Evolutionary conservation across 371 early-diverging fungal genomes (phyloP).

Genomic region (Mortierella sp.): DNA sequence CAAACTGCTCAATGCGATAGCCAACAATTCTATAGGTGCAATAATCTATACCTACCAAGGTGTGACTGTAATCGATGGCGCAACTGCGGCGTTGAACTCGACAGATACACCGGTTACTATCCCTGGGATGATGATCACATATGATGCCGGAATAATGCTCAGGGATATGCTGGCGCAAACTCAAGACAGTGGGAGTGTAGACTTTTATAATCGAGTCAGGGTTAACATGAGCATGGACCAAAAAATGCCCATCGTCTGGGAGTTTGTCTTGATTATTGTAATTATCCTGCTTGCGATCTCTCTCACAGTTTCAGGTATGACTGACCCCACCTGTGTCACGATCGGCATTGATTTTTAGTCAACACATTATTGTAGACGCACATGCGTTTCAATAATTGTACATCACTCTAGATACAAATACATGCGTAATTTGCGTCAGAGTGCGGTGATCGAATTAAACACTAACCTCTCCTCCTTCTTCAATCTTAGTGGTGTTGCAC

Average conservation of each 20-base stretch:
- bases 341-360: no score
- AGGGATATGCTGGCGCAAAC: slow-evolving; percentile 20
- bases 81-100: slow-evolving; percentile 18
- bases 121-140: slow-evolving; percentile 37
- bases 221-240: slow-evolving; percentile 22
- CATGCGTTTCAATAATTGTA: no score
- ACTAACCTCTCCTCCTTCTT: neutral
- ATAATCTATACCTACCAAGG: slow-evolving; percentile 28
- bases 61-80: neutral
- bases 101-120: slow-evolving; percentile 16
- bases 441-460: neutral
- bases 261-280: slow-evolving; percentile 67
- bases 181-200: slow-evolving; percentile 7
- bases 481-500: slow-evolving; percentile 35
- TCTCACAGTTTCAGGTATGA: slow-evolving; percentile 65
- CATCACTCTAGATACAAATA: no score
- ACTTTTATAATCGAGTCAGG: slow-evolving; percentile 32
- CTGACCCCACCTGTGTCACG: no score
- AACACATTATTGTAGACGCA: no score
- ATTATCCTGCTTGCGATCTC: slow-evolving; percentile 67
- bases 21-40: slow-evolving; percentile 21
- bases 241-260: slow-evolving; percentile 65
- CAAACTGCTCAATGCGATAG: slow-evolving; percentile 32
- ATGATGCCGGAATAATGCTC: slow-evolving; percentile 26
- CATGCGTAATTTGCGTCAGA: no score